Evolutionary conservation across 768 basidiomycete genomes (phyloP), one percentile per base, ranked within the genome.

Genomic region (Termitomyces sp.): DNA sequence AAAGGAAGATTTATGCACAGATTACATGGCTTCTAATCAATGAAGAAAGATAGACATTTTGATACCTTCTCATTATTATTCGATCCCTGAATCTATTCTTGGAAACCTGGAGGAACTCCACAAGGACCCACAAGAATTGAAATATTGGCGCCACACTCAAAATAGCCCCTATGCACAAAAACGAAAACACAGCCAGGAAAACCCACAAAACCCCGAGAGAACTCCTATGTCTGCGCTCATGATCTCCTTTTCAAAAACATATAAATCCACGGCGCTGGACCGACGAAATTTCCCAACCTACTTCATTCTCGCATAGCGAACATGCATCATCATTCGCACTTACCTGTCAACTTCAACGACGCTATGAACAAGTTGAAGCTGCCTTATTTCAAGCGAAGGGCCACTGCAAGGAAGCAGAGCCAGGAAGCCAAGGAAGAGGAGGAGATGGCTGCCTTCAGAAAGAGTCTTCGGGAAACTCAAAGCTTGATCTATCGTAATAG

Each of bases 341-440:
- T 46, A 14, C 5, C 34, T 1, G 1, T 2, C 34, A 53, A 19
- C 4, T 21, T 53, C 22, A 14, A 37, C 22, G 19, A 45, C 2
- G 34, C 21, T 2, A 2, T 44, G 2, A 24, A 30, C 21, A 42
- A 12, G 15, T 5, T 58, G 15, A 22, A 46, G 3, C 22, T 58
- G 0, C 50, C 59, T 38, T 60, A 58, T 26, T 55, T 60, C 45
- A 42, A 47, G 6, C 40, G 42, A 26, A 54, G 22, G 26, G 56
- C 41, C 0, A 38, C 3, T 10, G 50, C 22, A 7, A 54, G 34
- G 19, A 35, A 26, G 10, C 55, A 56, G 26, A 38, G 8, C 7
- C 37, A 50, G n/a, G 48, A 35, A 22, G 21, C 37, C n/a, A 44
- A 45, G 19, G 53, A 54, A 19, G 35, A 40, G 8, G 49, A 51